Base-by-base conservation (phyloP, 495 filamentous ascomycete species). In the Saxophila tyrrhenica region DNA sequence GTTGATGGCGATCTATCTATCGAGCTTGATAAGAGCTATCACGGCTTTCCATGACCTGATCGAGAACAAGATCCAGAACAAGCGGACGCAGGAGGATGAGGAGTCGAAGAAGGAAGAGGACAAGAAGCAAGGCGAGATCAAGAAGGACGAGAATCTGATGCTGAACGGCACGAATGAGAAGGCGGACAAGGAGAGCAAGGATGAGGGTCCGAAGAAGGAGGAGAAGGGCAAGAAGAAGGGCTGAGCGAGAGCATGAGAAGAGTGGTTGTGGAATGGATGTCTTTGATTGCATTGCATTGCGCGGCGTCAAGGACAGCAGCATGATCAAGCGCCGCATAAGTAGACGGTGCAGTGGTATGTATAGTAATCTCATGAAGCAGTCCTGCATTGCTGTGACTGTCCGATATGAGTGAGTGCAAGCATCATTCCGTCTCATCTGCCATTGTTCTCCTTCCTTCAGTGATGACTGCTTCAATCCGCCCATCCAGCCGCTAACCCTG, bases 51-150 rank as follows among this genome's bases (percentile, higher is more conserved):
- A 98, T 68, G 92, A 98, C 70, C 73, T 98, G 58, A 98, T 98
- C 63, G 92, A 98, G 76, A 98, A 98, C 73, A 98, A 98, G 83
- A 95, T 97, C 57, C 92, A 97, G 74, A 98, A 98, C 73, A 74
- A 90, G 62, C 91, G 95, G 72, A 87, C 91, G 67, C 88, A 94
- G 70, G 92, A 95, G 65, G 92, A 98, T 67, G 89, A 86, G 70
- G 89, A 96, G 60, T 79, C 78, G 51, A 85, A 84, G 77, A 83
- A 85, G 69, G 79, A 75, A 54, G 69, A 68, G 25, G 67, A 62
- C 13, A 83, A 83, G 65, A 74, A 69, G 50, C 66, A 73, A 42
- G 75, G 79, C 61, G 76, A 81, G 55, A 74, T 72, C 29, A 78
- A 83, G 70, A 70, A 73, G 32, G 77, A 76, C 52, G 75, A 75